These are phyloP conservation scores for Mortierella sp. DNA, from an alignment of 371 early-diverging fungal genomes.

Conservation along the genomic window DNA sequence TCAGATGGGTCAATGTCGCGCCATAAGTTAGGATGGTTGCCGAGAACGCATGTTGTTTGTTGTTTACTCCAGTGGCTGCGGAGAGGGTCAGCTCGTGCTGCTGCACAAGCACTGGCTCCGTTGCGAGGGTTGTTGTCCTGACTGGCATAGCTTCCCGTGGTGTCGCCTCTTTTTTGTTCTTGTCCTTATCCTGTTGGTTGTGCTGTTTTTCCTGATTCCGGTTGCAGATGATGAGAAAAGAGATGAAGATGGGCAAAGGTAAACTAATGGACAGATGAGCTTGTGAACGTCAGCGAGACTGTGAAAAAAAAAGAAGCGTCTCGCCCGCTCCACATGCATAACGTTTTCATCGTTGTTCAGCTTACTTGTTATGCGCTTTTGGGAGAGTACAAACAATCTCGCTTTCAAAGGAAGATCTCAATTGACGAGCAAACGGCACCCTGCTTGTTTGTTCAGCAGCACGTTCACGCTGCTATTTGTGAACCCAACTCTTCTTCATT, in stretches of 20 bases:
- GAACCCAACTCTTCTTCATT: too few species aligned
- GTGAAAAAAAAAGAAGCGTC: neutral
- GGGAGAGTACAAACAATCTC: neutral
- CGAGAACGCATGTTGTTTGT: conserved; percentile 10
- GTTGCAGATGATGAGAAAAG: conserved; percentile 1
- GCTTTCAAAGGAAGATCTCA: neutral
- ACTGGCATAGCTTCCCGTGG: conserved; percentile 24
- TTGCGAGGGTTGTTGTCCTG: conserved; percentile 35
- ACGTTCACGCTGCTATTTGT: neutral
- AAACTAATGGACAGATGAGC: neutral
- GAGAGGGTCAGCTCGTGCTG: conserved; percentile 24
- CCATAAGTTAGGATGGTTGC: conserved; percentile 49
- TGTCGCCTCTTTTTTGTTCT: neutral
- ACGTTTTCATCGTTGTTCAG: neutral
- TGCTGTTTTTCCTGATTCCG: neutral
- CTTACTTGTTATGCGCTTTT: neutral
- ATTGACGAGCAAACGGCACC: neutral
- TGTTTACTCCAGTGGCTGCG: neutral
- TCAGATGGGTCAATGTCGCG: conserved; percentile 45
- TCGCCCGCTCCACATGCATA: neutral
- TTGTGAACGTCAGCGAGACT: neutral
- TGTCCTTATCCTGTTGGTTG: neutral
- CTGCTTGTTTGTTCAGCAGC: neutral
- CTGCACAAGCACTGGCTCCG: conserved; percentile 31
- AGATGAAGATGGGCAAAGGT: neutral